phyloP scores from a whole-genome alignment of 2,329 filamentous ascomycete species.

The Mycocentrospora acerina region DNA sequence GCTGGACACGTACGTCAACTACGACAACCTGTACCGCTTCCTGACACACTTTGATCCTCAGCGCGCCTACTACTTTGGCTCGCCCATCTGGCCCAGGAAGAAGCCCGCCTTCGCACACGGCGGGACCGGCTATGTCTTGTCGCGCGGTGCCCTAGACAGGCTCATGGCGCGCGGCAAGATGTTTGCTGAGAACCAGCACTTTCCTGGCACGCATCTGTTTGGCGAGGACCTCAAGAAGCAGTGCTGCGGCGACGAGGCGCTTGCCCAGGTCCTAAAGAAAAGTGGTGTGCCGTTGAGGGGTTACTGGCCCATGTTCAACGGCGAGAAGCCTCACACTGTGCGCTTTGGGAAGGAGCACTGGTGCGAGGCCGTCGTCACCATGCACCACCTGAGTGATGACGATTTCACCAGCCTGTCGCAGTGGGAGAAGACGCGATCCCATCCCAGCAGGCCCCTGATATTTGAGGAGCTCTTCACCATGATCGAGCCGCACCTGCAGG shows the following conservation, averaged over 20 bases:
- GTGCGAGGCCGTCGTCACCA: conserved; percentile 47
- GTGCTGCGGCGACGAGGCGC: conserved; percentile 44
- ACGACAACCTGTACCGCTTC: conserved; percentile 45
- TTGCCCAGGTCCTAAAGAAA: conserved; percentile 41
- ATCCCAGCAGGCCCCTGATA: conserved; percentile 29
- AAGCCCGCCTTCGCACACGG: conserved; percentile 46
- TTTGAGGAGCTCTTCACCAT: conserved; percentile 38
- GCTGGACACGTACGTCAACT: conserved; percentile 42
- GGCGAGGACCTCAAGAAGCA: conserved; percentile 36
- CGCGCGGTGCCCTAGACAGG: conserved; percentile 52
- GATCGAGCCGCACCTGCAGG: conserved; percentile 29
- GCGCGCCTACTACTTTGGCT: conserved; percentile 44
- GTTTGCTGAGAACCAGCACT: conserved; percentile 36
- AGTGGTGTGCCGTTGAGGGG: conserved; percentile 38
- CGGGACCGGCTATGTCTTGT: conserved; percentile 47
- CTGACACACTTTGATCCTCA: conserved; percentile 39
- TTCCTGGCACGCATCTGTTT: conserved; percentile 38
- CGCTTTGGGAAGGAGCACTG: conserved; percentile 44
- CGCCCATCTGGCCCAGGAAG: conserved; percentile 38
- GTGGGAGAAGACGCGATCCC: conserved; percentile 29
- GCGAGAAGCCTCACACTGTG: conserved; percentile 43
- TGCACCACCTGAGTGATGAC: conserved; percentile 37
- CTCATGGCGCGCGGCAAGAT: conserved; percentile 40
- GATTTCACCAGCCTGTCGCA: conserved; percentile 29
- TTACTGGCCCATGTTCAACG: conserved; percentile 50